These are phyloP conservation scores for Diospyros lotus DNA, from an alignment of 148 eudicot species.

Conservation along the genomic window DNA sequence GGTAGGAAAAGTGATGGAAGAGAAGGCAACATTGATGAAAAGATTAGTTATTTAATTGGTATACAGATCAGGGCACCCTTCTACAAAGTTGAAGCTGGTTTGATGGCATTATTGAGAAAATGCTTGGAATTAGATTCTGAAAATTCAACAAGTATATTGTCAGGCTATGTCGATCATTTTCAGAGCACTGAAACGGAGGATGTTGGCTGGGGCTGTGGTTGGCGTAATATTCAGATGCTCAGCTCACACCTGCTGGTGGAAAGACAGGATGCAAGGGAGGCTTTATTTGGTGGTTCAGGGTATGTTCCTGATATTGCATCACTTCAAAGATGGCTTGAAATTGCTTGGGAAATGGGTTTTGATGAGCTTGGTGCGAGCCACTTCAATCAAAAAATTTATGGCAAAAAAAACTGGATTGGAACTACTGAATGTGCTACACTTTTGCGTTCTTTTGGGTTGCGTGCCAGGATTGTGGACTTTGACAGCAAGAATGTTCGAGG, in stretches of 20 bases:
- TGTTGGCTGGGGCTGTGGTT: conserved; percentile 95
- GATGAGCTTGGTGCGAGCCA: conserved; percentile 57
- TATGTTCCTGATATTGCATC: conserved; percentile 82
- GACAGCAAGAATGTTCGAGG: conserved; percentile 29
- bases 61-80: conserved; percentile 42
- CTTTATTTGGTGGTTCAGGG: conserved; percentile 74
- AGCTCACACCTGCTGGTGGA: conserved; percentile 67
- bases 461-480: conserved; percentile 89
- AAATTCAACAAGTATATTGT: conserved; percentile 46
- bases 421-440: conserved; percentile 91
- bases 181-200: conserved; percentile 60
- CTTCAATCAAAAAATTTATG: conserved; percentile 53
- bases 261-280: conserved; percentile 52
- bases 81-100: conserved; percentile 44
- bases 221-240: conserved; percentile 96
- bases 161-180: conserved; percentile 85
- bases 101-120: conserved; percentile 49
- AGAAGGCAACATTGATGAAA: conserved; percentile 29
- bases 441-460: conserved; percentile 85
- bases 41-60: conserved; percentile 30
- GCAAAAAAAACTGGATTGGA: conserved; percentile 84
- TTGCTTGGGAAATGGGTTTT: conserved; percentile 86
- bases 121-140: conserved; percentile 64
- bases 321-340: conserved; percentile 92
- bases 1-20: conserved; percentile 12